These are phyloP conservation scores for Metschnikowia chrysomelidarum DNA, from an alignment of 805 yeast genomes.

Conservation along the genomic window DNA sequence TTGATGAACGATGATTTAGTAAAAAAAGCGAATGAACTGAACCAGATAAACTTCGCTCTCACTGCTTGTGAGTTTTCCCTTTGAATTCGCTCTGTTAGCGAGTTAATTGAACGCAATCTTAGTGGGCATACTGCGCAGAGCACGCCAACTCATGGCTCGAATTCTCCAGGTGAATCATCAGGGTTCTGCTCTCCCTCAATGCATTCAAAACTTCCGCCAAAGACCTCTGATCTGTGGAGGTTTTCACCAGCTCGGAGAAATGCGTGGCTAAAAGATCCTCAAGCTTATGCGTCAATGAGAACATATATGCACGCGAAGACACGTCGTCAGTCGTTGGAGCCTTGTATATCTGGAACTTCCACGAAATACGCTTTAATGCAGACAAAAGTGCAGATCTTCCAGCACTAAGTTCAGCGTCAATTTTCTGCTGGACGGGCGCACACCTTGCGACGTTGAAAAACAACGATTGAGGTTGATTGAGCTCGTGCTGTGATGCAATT, in stretches of 20 bases:
- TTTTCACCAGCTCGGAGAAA: not conserved
- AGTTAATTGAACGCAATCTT: too few species aligned
- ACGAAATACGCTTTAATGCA: constrained; percentile 30
- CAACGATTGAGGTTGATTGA: constrained; percentile 25
- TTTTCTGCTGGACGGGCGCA: constrained; percentile 15
- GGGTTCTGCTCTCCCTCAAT: constrained; percentile 6
- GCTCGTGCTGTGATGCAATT: constrained; percentile 16
- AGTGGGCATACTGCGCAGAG: constrained; percentile 7
- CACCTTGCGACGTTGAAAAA: constrained; percentile 26
- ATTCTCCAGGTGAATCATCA: constrained; percentile 7
- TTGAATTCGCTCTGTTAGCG: too few species aligned
- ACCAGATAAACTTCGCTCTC: too few species aligned
- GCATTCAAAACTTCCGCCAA: constrained; percentile 3
- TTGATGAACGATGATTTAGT: too few species aligned
- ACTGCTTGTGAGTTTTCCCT: too few species aligned
- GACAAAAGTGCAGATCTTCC: constrained; percentile 24
- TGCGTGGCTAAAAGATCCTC: constrained; percentile 10
- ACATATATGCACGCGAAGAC: constrained; percentile 14
- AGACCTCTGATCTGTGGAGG: too few species aligned
- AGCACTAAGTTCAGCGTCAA: constrained; percentile 14
- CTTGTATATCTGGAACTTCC: constrained; percentile 29
- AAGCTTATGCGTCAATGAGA: constrained; percentile 16
- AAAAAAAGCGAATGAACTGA: too few species aligned
- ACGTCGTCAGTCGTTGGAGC: constrained; percentile 8
- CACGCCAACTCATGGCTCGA: not conserved